These are phyloP conservation scores for Suillus subluteus DNA, from an alignment of 768 basidiomycete genomes.

Conservation along the genomic window DNA sequence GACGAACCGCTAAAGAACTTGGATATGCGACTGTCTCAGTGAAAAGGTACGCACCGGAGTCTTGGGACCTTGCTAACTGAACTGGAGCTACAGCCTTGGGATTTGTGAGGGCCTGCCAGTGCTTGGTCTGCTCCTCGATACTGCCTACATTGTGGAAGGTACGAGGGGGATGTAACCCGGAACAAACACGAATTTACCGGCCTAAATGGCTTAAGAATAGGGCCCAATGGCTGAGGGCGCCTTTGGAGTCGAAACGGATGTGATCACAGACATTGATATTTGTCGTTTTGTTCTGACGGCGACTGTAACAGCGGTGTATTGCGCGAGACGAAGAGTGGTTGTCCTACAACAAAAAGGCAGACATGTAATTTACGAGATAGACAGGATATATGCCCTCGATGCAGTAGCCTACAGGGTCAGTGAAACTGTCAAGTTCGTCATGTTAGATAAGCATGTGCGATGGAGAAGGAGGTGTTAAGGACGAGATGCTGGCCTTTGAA, in stretches of 20 bases:
- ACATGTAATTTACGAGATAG: too few relatives aligned
- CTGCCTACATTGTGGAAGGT: conserved; percentile 73
- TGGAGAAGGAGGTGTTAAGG: too few relatives aligned
- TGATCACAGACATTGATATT: conserved; percentile 8
- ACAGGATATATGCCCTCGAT: too few relatives aligned
- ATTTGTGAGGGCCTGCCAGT: conserved; percentile 74
- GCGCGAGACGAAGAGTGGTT: neutral
- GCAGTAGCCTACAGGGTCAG: too few relatives aligned
- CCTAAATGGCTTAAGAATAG: conserved; percentile 83
- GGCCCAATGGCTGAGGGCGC: conserved; percentile 45
- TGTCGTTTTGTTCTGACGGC: neutral
- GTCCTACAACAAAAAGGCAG: too few relatives aligned
- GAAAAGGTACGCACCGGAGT: conserved; percentile 66
- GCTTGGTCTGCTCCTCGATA: conserved; percentile 78
- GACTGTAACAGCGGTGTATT: neutral
- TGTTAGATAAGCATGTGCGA: too few relatives aligned
- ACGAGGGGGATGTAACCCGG: conserved; percentile 90
- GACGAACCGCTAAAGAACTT: conserved; percentile 63
- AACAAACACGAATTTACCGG: conserved; percentile 82
- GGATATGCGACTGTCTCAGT: neutral
- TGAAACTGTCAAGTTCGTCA: too few relatives aligned
- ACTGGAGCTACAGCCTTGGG: conserved; percentile 70
- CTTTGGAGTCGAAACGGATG: neutral
- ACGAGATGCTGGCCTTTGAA: too few relatives aligned
- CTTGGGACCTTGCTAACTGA: conserved; percentile 86